Evolutionary conservation across 441 rosid genomes (phyloP).

Genomic region (Populus trichocarpa): DNA sequence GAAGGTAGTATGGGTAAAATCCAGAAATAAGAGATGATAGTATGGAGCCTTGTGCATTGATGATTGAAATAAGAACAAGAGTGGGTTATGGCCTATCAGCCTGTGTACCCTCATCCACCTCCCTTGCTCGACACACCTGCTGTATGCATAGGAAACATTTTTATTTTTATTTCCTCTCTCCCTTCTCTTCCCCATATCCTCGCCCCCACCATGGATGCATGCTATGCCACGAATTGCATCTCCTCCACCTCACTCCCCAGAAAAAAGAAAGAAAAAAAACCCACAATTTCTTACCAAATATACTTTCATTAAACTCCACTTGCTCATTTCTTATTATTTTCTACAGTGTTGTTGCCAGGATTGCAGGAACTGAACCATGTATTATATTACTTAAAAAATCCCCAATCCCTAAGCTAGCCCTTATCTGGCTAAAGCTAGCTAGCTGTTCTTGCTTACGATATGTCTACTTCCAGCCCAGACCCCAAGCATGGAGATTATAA

Average conservation of each 20-base stretch:
- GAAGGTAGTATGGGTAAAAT: conserved; percentile 47
- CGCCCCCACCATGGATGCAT: conserved; percentile 7
- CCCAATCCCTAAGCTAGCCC: conserved; percentile 36
- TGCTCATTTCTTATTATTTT: conserved; percentile 1
- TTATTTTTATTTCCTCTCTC: conserved; percentile 35
- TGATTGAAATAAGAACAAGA: conserved; percentile 50
- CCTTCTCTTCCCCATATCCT: conserved; percentile 19
- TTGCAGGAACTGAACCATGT: conserved; percentile 34
- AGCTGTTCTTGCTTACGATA: background rate
- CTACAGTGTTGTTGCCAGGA: conserved; percentile 24
- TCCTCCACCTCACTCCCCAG: conserved; percentile 10
- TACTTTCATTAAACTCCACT: conserved; percentile 10
- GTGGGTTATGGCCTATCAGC: conserved; percentile 47
- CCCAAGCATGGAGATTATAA: conserved; percentile 52
- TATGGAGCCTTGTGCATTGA: conserved; percentile 50
- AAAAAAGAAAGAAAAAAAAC: background rate
- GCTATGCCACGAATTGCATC: conserved; percentile 6
- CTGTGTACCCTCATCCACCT: conserved; percentile 51
- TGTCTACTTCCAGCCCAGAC: conserved; percentile 43
- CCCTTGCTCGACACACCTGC: conserved; percentile 54
- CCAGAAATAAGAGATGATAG: conserved; percentile 27
- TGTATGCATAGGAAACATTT: conserved; percentile 63
- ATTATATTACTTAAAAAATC: conserved; percentile 8
- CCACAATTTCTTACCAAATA: background rate
- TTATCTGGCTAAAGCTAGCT: conserved; percentile 12